These are phyloP conservation scores for Solanum etuberosum DNA, from an alignment of 257 asterid genomes.

Conservation along the genomic window DNA sequence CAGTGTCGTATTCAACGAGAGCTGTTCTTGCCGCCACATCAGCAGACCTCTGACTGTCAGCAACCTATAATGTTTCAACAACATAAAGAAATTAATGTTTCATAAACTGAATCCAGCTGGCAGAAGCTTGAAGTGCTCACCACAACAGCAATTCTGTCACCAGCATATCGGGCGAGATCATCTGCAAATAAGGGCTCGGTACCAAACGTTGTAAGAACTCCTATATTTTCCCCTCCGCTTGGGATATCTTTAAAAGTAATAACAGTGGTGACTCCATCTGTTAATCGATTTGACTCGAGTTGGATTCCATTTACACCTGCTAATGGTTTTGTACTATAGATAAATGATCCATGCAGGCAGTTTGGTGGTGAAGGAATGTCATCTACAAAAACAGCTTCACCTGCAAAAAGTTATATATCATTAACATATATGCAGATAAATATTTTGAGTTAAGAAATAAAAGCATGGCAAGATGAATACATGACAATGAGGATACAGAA, in stretches of 20 bases:
- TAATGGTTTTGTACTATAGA: constrained; percentile 50
- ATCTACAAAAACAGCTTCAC: constrained; percentile 72
- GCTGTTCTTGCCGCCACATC: constrained; percentile 45
- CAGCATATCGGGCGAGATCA: constrained; percentile 46
- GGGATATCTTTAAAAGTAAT: constrained; percentile 57
- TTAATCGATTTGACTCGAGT: constrained; percentile 16
- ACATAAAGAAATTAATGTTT: background rate
- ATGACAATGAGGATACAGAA: background rate
- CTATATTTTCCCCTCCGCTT: constrained; percentile 48
- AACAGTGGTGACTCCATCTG: constrained; percentile 24
- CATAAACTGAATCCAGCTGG: background rate
- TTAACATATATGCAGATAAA: background rate
- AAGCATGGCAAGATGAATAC: background rate
- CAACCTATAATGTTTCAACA: constrained; percentile 25
- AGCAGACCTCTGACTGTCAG: constrained; percentile 51
- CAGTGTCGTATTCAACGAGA: constrained; percentile 36
- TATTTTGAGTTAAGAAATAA: background rate
- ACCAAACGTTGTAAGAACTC: constrained; percentile 25
- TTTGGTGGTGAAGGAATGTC: constrained; percentile 66
- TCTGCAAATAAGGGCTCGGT: constrained; percentile 51
- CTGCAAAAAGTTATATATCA: constrained; percentile 13
- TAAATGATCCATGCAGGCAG: constrained; percentile 58
- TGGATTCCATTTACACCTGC: constrained; percentile 39
- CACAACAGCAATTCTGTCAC: constrained; percentile 57
- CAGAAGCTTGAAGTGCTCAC: constrained; percentile 17